Conservation (phyloP, 2,329 filamentous ascomycete species). For the Pseudogymnoascus sp. region DNA sequence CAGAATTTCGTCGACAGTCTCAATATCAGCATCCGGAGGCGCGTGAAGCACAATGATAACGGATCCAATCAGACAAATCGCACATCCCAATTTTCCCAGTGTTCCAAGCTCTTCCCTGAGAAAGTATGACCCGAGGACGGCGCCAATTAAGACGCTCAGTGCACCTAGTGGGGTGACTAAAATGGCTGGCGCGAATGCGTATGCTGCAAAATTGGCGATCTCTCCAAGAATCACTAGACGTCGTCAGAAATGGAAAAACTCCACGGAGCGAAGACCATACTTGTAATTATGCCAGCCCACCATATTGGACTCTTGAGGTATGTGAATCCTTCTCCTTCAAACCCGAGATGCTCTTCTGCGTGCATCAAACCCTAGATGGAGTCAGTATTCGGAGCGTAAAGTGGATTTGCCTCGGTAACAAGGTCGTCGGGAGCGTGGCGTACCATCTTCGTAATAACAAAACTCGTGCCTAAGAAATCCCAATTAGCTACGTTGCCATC, state of each 20-base stretch:
- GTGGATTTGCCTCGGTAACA: neutral
- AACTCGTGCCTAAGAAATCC: conserved; percentile 66
- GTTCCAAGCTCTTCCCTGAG: conserved; percentile 83
- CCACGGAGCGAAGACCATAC: conserved; percentile 44
- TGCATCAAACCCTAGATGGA: conserved; percentile 70
- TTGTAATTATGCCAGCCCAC: conserved; percentile 90
- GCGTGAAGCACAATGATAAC: conserved; percentile 97
- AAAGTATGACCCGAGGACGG: conserved; percentile 91
- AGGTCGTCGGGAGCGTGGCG: conserved; percentile 22
- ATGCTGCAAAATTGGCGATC: conserved; percentile 94
- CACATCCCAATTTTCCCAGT: conserved; percentile 88
- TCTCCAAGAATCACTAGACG: conserved; percentile 78
- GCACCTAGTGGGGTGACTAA: conserved; percentile 92
- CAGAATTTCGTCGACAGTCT: conserved; percentile 86
- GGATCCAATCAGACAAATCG: conserved; percentile 89
- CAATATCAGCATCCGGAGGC: conserved; percentile 83
- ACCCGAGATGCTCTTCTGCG: conserved; percentile 84
- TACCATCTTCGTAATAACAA: conserved; percentile 98
- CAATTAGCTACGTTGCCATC: conserved; percentile 12
- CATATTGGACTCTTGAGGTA: conserved; percentile 93
- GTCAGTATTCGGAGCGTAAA: conserved; percentile 9
- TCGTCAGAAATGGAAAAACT: conserved; percentile 20
- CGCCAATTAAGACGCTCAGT: conserved; percentile 88
- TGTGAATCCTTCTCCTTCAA: conserved; percentile 91
- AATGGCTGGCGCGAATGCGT: conserved; percentile 97